Conservation (phyloP, 2,329 filamentous ascomycete species). For the Penicillium olsonii region DNA sequence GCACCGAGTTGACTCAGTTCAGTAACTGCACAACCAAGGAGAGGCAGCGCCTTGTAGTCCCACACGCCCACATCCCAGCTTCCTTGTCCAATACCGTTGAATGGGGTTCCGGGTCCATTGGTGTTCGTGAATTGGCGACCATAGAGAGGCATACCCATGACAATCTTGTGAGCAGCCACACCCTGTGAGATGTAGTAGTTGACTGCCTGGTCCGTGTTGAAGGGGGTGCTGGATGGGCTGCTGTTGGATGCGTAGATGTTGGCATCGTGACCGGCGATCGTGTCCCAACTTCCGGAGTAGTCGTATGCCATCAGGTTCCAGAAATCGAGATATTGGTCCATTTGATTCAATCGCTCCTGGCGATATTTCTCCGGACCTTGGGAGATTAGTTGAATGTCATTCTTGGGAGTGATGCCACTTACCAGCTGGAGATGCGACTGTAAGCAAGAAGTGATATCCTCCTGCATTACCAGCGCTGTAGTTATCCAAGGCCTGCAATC, state of each 20-base stretch:
- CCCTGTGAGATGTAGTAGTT: slow-evolving; percentile 67
- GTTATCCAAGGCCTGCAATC: slow-evolving; percentile 36
- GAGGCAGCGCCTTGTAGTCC: slow-evolving; percentile 85
- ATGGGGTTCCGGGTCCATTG: slow-evolving; percentile 69
- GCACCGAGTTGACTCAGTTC: slow-evolving; percentile 64
- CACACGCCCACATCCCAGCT: slow-evolving; percentile 83
- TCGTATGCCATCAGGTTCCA: slow-evolving; percentile 79
- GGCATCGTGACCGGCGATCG: slow-evolving; percentile 71
- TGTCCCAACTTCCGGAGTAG: slow-evolving; percentile 79
- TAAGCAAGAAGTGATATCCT: slow-evolving; percentile 48
- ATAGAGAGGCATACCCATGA: slow-evolving; percentile 92
- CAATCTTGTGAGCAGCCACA: slow-evolving; percentile 70
- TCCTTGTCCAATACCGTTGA: slow-evolving; percentile 68
- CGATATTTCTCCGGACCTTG: slow-evolving; percentile 48
- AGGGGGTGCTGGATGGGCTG: slow-evolving; percentile 70
- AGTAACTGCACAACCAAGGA: slow-evolving; percentile 62
- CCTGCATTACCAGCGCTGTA: slow-evolving; percentile 44
- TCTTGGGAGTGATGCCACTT: not conserved
- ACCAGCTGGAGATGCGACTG: slow-evolving; percentile 49
- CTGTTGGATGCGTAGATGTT: slow-evolving; percentile 67
- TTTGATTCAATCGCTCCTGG: slow-evolving; percentile 44
- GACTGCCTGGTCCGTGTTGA: slow-evolving; percentile 71
- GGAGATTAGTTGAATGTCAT: not conserved
- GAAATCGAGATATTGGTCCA: slow-evolving; percentile 53
- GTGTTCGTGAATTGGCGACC: slow-evolving; percentile 82